phyloP scores from a whole-genome alignment of 2,329 filamentous ascomycete species.

The Fusarium verticillioides region DNA sequence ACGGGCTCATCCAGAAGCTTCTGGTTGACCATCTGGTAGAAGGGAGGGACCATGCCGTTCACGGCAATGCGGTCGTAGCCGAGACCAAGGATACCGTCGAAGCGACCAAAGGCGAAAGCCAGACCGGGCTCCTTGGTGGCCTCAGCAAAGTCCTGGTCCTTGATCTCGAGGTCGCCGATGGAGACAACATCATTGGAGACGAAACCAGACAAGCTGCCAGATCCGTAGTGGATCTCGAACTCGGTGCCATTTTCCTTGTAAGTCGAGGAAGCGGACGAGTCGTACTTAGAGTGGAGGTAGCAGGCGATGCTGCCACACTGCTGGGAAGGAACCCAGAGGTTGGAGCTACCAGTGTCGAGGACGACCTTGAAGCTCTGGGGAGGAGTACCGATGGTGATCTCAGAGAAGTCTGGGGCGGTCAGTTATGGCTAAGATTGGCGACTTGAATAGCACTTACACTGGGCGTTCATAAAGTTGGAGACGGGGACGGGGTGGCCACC shows the following conservation, averaged over 20 bases:
- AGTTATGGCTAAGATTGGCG: conserved; percentile 3
- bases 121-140: conserved; percentile 95
- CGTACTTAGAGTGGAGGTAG: conserved; percentile 97
- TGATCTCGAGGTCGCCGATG: conserved; percentile 90
- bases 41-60: conserved; percentile 92
- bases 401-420: conserved; percentile 82
- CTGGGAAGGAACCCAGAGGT: conserved; percentile 95
- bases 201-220: conserved; percentile 91
- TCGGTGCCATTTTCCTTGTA: conserved; percentile 94
- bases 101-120: conserved; percentile 96
- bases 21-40: conserved; percentile 96
- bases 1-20: conserved; percentile 89
- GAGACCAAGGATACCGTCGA: conserved; percentile 95
- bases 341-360: conserved; percentile 97
- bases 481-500: conserved; percentile 85
- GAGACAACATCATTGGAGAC: conserved; percentile 87
- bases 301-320: conserved; percentile 96
- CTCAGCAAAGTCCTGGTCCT: conserved; percentile 95
- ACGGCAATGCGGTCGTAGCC: conserved; percentile 98
- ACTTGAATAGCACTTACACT: conserved; percentile 74
- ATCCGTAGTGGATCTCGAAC: conserved; percentile 96
- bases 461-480: conserved; percentile 97
- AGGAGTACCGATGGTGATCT: conserved; percentile 91
- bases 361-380: conserved; percentile 98
- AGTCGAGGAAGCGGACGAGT: conserved; percentile 86